These are phyloP conservation scores for Penicillium janthinellum DNA, from an alignment of 2,329 filamentous ascomycete species.

Conservation along the genomic window DNA sequence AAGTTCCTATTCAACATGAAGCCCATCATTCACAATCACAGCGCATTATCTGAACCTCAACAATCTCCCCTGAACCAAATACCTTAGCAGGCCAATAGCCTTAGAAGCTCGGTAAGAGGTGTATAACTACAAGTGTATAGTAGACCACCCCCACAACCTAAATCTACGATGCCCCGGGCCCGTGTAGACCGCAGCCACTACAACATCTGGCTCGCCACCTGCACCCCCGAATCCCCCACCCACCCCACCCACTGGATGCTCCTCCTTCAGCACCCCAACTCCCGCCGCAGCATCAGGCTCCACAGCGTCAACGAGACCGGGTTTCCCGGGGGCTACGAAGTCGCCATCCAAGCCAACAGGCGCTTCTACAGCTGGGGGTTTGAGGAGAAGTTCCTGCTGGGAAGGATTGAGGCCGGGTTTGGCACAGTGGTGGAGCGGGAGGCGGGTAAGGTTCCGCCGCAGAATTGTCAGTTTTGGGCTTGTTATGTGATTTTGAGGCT, in stretches of 20 bases:
- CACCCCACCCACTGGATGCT: background rate
- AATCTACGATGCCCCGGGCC: background rate
- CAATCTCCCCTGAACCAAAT: too few species aligned
- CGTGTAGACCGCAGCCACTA: background rate
- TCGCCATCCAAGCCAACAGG: background rate
- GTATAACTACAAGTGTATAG: background rate
- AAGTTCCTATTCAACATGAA: background rate
- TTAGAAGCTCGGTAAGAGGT: too few species aligned
- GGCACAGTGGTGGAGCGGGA: background rate
- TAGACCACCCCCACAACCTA: background rate
- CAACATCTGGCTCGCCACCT: background rate
- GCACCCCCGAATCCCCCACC: background rate
- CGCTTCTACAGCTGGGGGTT: background rate
- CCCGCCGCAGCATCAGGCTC: background rate
- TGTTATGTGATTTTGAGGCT: background rate
- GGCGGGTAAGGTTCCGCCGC: background rate
- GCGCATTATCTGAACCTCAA: background rate
- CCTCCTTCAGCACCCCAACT: background rate
- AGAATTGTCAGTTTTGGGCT: constrained; percentile 1
- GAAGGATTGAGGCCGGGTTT: background rate
- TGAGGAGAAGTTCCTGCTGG: background rate
- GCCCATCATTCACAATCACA: background rate
- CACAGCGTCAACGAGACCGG: background rate
- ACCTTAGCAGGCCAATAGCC: too few species aligned
- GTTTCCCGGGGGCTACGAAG: background rate